Conservation (phyloP, 2,329 filamentous ascomycete genomes). For the Penicillium vulpinum region DNA sequence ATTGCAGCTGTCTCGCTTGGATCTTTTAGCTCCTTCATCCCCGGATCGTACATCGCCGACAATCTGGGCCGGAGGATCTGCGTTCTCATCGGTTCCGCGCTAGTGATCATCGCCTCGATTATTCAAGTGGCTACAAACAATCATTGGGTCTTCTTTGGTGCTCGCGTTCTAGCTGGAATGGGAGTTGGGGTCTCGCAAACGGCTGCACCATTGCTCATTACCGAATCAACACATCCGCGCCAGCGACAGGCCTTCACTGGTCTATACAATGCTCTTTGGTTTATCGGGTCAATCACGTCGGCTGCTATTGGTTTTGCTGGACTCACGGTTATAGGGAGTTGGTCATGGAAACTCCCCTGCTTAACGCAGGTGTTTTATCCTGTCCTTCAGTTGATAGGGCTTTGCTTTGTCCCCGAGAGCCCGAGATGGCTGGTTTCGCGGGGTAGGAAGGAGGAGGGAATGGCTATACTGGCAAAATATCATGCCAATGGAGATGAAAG, state of each 20-base stretch:
- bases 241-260: conserved; percentile 31
- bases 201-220: conserved; percentile 30
- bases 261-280: conserved; percentile 34
- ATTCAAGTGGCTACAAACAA: conserved; percentile 24
- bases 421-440: conserved; percentile 63
- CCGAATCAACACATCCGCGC: conserved; percentile 32
- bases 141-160: conserved; percentile 29
- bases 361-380: conserved; percentile 52
- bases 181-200: conserved; percentile 40
- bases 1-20: conserved; percentile 27
- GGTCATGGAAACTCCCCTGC: conserved; percentile 62
- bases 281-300: conserved; percentile 24
- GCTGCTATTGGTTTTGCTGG: conserved; percentile 19
- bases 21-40: conserved; percentile 24
- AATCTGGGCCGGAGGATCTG: conserved; percentile 47
- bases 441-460: conserved; percentile 58
- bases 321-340: conserved; percentile 18
- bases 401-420: conserved; percentile 61
- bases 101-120: conserved; percentile 30
- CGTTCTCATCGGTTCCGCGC: conserved; percentile 43
- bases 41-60: conserved; percentile 36
- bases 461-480: conserved; percentile 58
- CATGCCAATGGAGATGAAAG: conserved; percentile 54
- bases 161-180: conserved; percentile 35
- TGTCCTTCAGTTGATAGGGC: conserved; percentile 50